Evolutionary conservation across 1,284 basidiomycete genomes (phyloP).

Genomic region (Sporisorium exsertum): DNA sequence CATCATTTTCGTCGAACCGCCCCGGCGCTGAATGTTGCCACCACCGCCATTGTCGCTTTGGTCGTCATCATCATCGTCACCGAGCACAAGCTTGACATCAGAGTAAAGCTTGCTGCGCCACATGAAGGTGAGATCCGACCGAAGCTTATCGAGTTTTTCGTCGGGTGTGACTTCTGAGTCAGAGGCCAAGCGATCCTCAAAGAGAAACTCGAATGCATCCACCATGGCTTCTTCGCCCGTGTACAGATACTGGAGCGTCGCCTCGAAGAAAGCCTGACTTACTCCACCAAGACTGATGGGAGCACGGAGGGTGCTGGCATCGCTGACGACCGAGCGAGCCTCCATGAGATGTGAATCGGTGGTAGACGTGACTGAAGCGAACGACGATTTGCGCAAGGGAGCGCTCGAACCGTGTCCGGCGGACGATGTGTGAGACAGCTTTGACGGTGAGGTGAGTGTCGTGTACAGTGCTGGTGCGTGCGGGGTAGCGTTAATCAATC

Average conservation of each 20-base stretch:
- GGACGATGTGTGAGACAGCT: constrained; percentile 23
- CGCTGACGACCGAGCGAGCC: constrained; percentile 34
- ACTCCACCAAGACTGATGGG: constrained; percentile 53
- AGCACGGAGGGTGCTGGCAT: constrained; percentile 46
- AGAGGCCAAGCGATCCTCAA: constrained; percentile 48
- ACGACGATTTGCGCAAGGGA: constrained; percentile 31
- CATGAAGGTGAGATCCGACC: constrained; percentile 69
- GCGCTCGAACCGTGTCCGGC: neutral
- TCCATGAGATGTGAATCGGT: constrained; percentile 24
- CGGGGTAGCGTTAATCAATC: constrained; percentile 18
- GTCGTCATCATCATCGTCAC: constrained; percentile 40
- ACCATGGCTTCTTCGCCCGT: constrained; percentile 60
- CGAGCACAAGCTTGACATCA: constrained; percentile 59
- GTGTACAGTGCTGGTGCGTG: neutral
- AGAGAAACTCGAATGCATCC: constrained; percentile 60
- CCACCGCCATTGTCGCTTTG: constrained; percentile 1
- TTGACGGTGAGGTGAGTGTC: constrained; percentile 16
- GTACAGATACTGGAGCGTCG: constrained; percentile 61
- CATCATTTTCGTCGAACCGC: constrained; percentile 14
- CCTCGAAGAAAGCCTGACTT: constrained; percentile 56
- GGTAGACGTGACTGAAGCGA: constrained; percentile 30
- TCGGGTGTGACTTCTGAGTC: constrained; percentile 74
- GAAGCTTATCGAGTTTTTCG: constrained; percentile 84
- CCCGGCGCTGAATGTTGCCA: neutral
- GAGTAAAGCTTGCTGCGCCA: constrained; percentile 65